Conservation (phyloP, 2,329 filamentous ascomycete species). For the Aphanocladium album region DNA sequence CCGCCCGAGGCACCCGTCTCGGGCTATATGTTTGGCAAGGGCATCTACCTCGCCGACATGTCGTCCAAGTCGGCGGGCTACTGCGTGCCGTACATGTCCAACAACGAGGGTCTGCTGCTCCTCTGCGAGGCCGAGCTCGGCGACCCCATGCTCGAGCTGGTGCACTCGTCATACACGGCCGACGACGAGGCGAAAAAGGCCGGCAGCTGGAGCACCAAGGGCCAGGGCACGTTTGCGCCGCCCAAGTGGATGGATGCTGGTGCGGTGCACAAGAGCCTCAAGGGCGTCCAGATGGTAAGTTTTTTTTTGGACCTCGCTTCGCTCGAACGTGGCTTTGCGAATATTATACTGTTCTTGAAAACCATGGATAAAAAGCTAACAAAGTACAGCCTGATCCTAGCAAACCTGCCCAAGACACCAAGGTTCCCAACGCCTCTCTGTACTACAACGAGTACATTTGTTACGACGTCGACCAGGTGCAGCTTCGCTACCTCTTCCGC, state of each 20-base stretch:
- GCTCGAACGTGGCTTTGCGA: not conserved
- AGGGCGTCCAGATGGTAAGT: conserved; percentile 65
- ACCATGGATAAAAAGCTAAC: too few species aligned
- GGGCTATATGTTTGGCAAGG: conserved; percentile 88
- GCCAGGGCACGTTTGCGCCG: conserved; percentile 61
- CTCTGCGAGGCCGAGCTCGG: conserved; percentile 79
- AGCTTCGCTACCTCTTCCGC: conserved; percentile 63
- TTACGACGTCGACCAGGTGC: conserved; percentile 65
- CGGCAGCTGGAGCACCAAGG: conserved; percentile 64
- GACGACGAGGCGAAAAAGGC: conserved; percentile 55
- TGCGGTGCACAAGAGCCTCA: conserved; percentile 57
- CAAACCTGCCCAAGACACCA: conserved; percentile 42
- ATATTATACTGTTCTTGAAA: too few species aligned
- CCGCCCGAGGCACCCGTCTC: conserved; percentile 74
- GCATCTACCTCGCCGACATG: conserved; percentile 84
- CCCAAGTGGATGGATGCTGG: conserved; percentile 68
- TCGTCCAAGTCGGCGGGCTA: conserved; percentile 78
- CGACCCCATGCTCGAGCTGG: conserved; percentile 63
- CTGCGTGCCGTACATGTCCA: conserved; percentile 58
- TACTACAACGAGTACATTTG: conserved; percentile 71
- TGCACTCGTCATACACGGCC: conserved; percentile 54
- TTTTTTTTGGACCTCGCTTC: not conserved
- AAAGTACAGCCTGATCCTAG: conserved; percentile 43
- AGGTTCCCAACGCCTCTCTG: conserved; percentile 41
- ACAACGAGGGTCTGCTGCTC: conserved; percentile 67